A percentile compares a stretch with the other conserved stretches of the same genome.
Conservation (phyloP, 1,284 basidiomycete species). For the Pseudozyma pruni region DNA sequence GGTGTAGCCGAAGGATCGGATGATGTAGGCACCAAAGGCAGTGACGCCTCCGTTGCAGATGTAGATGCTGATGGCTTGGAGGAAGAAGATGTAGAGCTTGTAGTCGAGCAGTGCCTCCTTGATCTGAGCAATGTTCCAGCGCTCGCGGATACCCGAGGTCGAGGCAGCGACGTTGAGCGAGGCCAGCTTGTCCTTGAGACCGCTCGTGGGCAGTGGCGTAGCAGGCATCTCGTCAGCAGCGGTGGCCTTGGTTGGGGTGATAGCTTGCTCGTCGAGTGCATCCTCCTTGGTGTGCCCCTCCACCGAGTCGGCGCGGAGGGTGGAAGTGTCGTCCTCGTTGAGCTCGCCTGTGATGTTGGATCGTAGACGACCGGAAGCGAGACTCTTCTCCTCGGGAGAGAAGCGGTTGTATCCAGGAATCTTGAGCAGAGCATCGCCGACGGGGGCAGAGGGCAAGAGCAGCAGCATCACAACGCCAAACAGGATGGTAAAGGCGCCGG, state of each 20-base stretch:
- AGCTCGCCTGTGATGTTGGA: constrained; percentile 67
- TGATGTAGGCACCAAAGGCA: constrained; percentile 71
- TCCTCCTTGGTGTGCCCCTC: constrained; percentile 17
- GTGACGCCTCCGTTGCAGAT: constrained; percentile 69
- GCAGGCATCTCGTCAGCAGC: background rate
- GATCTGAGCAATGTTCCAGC: constrained; percentile 68
- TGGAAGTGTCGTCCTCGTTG: constrained; percentile 60
- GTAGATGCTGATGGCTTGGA: constrained; percentile 69
- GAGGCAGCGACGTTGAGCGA: constrained; percentile 41
- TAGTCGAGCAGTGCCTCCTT: constrained; percentile 69
- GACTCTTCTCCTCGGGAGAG: constrained; percentile 36
- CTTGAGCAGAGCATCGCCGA: constrained; percentile 45
- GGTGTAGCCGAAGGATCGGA: constrained; percentile 70
- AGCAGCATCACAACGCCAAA: constrained; percentile 70
- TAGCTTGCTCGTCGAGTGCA: constrained; percentile 6
- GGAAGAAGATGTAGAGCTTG: constrained; percentile 70
- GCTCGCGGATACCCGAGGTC: constrained; percentile 34
- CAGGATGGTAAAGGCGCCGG: constrained; percentile 70
- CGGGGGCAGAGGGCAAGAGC: constrained; percentile 70
- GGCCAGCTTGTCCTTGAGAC: constrained; percentile 33
- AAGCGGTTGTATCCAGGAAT: constrained; percentile 56
- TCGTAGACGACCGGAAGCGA: constrained; percentile 67
- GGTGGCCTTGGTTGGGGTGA: background rate
- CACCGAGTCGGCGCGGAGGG: constrained; percentile 17
- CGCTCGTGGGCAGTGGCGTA: constrained; percentile 21